Evolutionary conservation across 805 yeast genomes (phyloP), one percentile per base, ranked within the genome.

Genomic region (Deakozyma indianensis): DNA sequence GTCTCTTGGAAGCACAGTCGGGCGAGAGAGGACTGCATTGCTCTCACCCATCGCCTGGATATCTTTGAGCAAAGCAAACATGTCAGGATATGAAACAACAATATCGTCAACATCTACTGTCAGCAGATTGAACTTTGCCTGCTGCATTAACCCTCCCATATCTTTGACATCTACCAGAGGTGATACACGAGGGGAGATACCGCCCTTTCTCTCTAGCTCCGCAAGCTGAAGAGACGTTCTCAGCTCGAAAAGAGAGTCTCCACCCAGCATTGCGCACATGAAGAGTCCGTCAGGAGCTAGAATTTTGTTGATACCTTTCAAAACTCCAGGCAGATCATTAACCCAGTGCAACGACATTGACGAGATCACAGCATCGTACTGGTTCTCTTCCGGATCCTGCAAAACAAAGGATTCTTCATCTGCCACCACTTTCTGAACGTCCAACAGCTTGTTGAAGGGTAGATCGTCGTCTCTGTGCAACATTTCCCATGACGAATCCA

Each of bases 81-180:
- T 66, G 52, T 80, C 81, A 0, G 94, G 95, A 54, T 78, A 85
- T 18, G 78, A 80, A 14, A 85, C 87, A 3, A 82, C 74, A 22
- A 83, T 74, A 56, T 85, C 94, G 56, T 85, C 94, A 5, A 83
- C 80, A 57, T 85, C 95, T 42, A 85, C 76, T 0, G 95, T 85
- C 43, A 84, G 70, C 71, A 85, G 73, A 53, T 77, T 80, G 67
- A 81, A 85, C 18, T 86, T 83, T 0, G 88, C 87, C 47, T 76
- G 70, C 57, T 78, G 84, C 64, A 85, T 62, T 27, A 85, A 62
- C 16, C 76, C 68, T 1, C 90, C 92, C 48, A 84, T 74, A 57
- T 85, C 95, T 44, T 78, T 74, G 35, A 84, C 74, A 29, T 80
- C 83, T 2, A 85, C 87, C 52, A 85, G 68, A 0, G 95, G 95